Evolutionary conservation across 2,329 filamentous ascomycete genomes (phyloP), one percentile per base, ranked within the genome.

Genomic region (Lachnum nothofagi): DNA sequence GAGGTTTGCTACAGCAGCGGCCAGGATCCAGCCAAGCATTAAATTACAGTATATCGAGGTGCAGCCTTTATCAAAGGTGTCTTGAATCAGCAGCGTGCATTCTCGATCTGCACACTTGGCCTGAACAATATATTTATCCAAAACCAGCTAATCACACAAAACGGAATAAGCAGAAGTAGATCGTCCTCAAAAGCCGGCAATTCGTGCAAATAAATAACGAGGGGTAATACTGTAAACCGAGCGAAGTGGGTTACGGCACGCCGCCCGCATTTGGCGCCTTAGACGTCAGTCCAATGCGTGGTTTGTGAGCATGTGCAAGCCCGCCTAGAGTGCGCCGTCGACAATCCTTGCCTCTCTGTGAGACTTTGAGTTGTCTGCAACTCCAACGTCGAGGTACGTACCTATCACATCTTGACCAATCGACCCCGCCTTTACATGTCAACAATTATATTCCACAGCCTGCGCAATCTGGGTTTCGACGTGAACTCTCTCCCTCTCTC

Each of bases 391-490:
- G 9, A 40, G 37, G 37, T 40, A 40, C 37, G 37, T 39, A 39
- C 37, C 37, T 14, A 22, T 7, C 37, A 10, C 24, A 40, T 24
- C 20, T 16, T 37, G 34, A 22, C n/a, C 34, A 37, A 20, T 24
- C 37, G 20, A 40, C 37, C 37, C 37, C 37, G 37, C 22, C 14
- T 20, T 19, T 9, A 24, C 10, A 10, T 31, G 22, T 46, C 37
- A 43, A 46, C 37, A 41, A 35, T 23, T 40, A 41, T 42, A 50
- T 50, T 37, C 43, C 31, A 42, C 10, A 27, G 12, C 20, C 20
- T 35, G n/a, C 46, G 38, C 25, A 42, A 23, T 23, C 24, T 44
- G 29, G 17, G 42, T 27, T 14, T n/a, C 23, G 29, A 37, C 27
- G 19, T 24, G 19, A 40, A 2, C 20, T 40, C 31, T 34, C 31